These are phyloP conservation scores for Yarrowia keelungensis DNA, from an alignment of 805 yeast species.

Conservation along the genomic window DNA sequence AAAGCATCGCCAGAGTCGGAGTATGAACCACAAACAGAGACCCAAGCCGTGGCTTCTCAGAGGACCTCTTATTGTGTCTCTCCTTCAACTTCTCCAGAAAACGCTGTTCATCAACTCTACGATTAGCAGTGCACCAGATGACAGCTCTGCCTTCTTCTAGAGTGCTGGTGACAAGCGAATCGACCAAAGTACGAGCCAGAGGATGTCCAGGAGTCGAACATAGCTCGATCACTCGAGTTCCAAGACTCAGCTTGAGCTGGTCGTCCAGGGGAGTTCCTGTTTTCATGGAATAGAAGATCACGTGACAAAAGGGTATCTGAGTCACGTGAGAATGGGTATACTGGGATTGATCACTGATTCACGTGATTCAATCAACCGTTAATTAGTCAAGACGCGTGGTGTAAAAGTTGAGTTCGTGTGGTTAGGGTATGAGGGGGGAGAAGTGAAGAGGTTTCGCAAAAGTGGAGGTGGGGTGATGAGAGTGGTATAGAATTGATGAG, in stretches of 20 bases:
- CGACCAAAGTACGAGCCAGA: slow-evolving; percentile 13
- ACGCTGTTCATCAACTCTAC: neutral
- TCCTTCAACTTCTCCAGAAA: slow-evolving; percentile 6
- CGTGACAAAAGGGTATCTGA: neutral
- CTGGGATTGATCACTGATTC: neutral
- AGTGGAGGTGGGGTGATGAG: too few species aligned
- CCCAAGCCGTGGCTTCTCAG: neutral
- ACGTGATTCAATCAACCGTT: slow-evolving; percentile 14
- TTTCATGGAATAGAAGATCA: neutral
- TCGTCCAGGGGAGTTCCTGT: slow-evolving; percentile 19
- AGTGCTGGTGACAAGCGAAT: slow-evolving; percentile 13
- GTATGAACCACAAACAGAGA: slow-evolving; percentile 17
- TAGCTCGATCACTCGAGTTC: slow-evolving; percentile 10
- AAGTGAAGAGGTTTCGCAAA: too few species aligned
- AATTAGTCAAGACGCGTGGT: neutral
- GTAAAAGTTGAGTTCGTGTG: neutral
- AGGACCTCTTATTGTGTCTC: neutral
- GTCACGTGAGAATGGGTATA: neutral
- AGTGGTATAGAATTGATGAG: too few species aligned
- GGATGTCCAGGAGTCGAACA: slow-evolving; percentile 30
- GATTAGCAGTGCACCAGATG: slow-evolving; percentile 18
- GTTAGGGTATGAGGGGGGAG: neutral
- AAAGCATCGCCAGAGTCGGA: slow-evolving; percentile 14
- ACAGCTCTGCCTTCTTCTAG: slow-evolving; percentile 13
- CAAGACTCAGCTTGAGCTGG: slow-evolving; percentile 12